phyloP scores from a whole-genome alignment of 768 basidiomycete species.

The Kwoniella shandongensis region DNA sequence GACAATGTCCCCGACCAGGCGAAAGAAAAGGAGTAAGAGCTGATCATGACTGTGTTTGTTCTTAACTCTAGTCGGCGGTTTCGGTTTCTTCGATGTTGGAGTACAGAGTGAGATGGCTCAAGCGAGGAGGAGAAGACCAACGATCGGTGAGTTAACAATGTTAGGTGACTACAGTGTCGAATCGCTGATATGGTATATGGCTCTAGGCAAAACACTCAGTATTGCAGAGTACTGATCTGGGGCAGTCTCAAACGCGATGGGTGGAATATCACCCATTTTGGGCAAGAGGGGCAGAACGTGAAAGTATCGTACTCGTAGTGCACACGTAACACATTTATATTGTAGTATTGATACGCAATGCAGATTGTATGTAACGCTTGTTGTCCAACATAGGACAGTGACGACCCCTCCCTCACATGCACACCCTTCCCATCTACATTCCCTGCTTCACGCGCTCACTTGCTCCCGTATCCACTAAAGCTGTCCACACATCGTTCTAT shows the following conservation, averaged over 20 bases:
- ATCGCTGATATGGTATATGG: constrained; percentile 1
- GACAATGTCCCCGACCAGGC: too few species aligned
- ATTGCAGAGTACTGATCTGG: constrained; percentile 42
- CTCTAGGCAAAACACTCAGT: constrained; percentile 37
- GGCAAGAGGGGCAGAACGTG: too few species aligned
- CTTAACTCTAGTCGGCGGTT: constrained; percentile 42
- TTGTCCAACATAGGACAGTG: too few species aligned
- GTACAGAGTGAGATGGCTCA: constrained; percentile 37
- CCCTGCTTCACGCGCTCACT: neutral
- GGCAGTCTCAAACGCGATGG: too few species aligned
- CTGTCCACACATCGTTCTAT: constrained; percentile 1
- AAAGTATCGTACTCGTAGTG: too few species aligned
- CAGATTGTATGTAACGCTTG: too few species aligned
- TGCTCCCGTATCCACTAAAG: constrained; percentile 21
- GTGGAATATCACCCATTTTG: too few species aligned
- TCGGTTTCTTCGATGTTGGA: constrained; percentile 54
- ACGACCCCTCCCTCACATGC: too few species aligned
- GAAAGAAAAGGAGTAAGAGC: too few species aligned
- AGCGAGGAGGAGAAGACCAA: constrained; percentile 39
- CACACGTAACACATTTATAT: too few species aligned
- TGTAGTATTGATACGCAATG: too few species aligned
- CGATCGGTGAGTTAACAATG: constrained; percentile 29
- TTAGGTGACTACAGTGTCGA: neutral
- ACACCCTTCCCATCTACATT: too few species aligned
- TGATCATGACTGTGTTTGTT: neutral